A percentile compares a stretch with the other conserved stretches of the same genome.
phyloP scores from a whole-genome alignment of 2,329 filamentous ascomycete genomes.

The Blastomyces silverae region DNA sequence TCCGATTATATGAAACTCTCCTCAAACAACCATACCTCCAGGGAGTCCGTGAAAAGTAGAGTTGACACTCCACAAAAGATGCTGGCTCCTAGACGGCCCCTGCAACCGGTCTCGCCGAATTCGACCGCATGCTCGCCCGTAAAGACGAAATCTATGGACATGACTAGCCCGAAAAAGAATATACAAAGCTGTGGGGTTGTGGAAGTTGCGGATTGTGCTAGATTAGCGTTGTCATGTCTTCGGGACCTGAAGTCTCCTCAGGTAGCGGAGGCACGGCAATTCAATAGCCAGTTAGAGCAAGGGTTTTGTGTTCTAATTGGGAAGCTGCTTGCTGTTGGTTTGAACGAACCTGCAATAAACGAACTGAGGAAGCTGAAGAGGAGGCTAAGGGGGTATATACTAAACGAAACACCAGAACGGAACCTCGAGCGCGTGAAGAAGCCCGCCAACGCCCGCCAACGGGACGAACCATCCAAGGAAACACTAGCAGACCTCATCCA shows the following conservation, averaged over 20 bases:
- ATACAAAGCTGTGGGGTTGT: constrained; percentile 23
- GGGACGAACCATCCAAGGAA: constrained; percentile 29
- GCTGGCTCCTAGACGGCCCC: constrained; percentile 20
- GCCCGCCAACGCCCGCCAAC: neutral
- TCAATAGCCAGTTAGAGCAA: constrained; percentile 38
- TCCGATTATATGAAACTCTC: constrained; percentile 34
- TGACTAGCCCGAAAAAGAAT: constrained; percentile 12
- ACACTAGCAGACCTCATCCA: constrained; percentile 35
- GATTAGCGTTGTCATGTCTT: constrained; percentile 36
- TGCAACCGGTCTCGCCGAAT: constrained; percentile 31
- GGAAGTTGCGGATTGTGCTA: constrained; percentile 37
- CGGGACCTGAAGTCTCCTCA: constrained; percentile 32
- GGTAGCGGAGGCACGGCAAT: constrained; percentile 19
- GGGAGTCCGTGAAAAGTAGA: neutral
- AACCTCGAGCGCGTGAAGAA: constrained; percentile 11
- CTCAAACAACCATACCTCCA: constrained; percentile 20
- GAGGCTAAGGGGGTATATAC: constrained; percentile 32
- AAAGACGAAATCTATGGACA: constrained; percentile 23
- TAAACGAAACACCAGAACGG: constrained; percentile 19
- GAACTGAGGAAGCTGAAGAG: constrained; percentile 38
- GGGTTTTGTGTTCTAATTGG: constrained; percentile 40
- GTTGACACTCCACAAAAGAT: constrained; percentile 15
- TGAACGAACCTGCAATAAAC: constrained; percentile 38
- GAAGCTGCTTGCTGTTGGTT: constrained; percentile 36
- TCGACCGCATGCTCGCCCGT: constrained; percentile 24